Conservation (phyloP, 148 eudicot species). For the Vaccinium corymbosum region DNA sequence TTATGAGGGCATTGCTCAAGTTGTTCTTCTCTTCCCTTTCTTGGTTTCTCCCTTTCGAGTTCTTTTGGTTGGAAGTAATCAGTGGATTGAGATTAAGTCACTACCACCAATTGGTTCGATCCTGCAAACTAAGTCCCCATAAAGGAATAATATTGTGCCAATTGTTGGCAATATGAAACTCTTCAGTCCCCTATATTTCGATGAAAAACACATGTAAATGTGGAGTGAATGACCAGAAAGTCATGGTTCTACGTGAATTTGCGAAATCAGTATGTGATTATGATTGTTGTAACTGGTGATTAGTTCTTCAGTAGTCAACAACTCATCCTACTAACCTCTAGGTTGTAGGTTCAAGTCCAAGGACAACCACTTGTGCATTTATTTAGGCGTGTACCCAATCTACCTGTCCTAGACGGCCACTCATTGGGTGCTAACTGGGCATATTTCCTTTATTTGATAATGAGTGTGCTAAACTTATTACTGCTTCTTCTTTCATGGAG, state of each 20-base stretch:
- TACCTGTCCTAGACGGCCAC: background rate
- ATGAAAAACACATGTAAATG: background rate
- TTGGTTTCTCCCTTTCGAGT: background rate
- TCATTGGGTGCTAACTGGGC: background rate
- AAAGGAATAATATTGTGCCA: background rate
- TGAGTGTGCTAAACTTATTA: background rate
- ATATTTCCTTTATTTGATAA: background rate
- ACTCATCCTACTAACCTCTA: background rate
- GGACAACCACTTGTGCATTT: background rate
- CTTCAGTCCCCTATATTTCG: background rate
- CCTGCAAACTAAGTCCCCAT: background rate
- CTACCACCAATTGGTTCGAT: background rate
- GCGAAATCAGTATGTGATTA: background rate
- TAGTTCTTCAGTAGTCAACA: background rate
- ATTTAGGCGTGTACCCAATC: background rate
- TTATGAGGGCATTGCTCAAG: background rate
- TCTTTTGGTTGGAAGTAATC: background rate
- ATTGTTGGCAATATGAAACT: background rate
- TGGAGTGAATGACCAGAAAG: background rate
- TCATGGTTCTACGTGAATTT: background rate
- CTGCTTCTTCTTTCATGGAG: constrained; percentile 11
- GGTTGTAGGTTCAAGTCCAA: background rate
- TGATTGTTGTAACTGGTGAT: background rate
- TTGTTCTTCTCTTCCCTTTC: background rate
- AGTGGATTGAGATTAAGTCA: background rate